Evolutionary conservation across 208 protist genomes (phyloP).

Genomic region (Trypanosoma avium): DNA sequence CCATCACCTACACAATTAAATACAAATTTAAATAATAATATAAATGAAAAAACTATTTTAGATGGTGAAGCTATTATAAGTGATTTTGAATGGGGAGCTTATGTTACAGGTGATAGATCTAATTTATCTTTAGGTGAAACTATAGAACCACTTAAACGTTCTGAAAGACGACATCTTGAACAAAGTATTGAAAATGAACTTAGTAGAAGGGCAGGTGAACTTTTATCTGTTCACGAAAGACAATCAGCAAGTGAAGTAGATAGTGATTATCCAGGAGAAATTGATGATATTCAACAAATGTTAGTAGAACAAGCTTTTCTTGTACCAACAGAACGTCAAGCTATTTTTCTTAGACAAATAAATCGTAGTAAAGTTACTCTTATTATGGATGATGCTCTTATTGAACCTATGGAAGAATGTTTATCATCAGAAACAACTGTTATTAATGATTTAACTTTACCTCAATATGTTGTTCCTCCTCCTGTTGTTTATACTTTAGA

Average conservation of each 20-base stretch:
- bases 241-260: constrained; percentile 58
- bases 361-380: constrained; percentile 81
- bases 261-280: constrained; percentile 72
- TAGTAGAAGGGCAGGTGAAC: constrained; percentile 46
- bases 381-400: constrained; percentile 40
- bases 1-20: no score
- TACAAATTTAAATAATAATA: no score
- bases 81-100: constrained; percentile 47
- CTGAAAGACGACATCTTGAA: constrained; percentile 57
- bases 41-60: not conserved
- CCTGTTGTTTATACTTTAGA: constrained; percentile 27
- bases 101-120: constrained; percentile 26
- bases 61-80: constrained; percentile 12
- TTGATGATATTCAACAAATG: constrained; percentile 73
- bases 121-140: constrained; percentile 23
- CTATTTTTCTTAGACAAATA: constrained; percentile 71
- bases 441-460: constrained; percentile 13
- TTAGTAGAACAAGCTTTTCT: constrained; percentile 87
- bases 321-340: constrained; percentile 58
- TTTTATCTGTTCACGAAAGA: constrained; percentile 56
- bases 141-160: constrained; percentile 8
- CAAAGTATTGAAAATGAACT: constrained; percentile 75
- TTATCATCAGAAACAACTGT: constrained; percentile 1
- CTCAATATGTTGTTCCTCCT: constrained; percentile 25
- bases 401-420: constrained; percentile 3